Evolutionary conservation across 176 grass and related monocot genomes (phyloP), one percentile per base, ranked within the genome.

Genomic region (Thinopyrum elongatum): DNA sequence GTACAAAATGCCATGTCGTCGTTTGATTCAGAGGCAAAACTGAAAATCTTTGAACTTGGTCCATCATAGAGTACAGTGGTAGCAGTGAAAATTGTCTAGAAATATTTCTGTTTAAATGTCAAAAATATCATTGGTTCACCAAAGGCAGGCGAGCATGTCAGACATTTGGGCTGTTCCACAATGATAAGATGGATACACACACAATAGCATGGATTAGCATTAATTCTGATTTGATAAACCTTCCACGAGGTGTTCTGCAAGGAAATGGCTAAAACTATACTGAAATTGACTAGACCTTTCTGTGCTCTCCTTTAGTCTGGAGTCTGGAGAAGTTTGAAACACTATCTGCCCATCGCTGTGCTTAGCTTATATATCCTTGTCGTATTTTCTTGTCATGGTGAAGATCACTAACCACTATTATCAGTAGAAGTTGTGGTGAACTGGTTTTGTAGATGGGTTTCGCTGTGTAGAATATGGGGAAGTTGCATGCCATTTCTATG

Each of bases 1-100:
- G 27, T 29, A 10, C 61, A 58, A 41, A 60, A 65, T 72, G 8
- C 8, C 42, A 76, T 26, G 29, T 53, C 8, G 10, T 11, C 6
- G 1, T 29, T 41, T 79, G 49, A 42, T 84, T 81, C 29, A 34
- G n/a, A 91, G 53, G 53, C 6, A 61, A n/a, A 63, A 42, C 38
- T 15, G 8, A 17, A 69, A 49, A 61, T 16, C 16, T 36, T 29
- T 47, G 8, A 10, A 13, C 11, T 69, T 33, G 7, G 8, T 51
- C 44, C 1, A 5, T 55, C 2, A 0, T 62, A 55, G 25, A 76
- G 22, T 35, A 34, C 1, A 16, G 31, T 34, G 19, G 17, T 62
- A 51, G 28, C 62, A 53, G 12, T 67, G 59, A 19, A 63, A 65
- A 36, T 55, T 81, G 2, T 31, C 23, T 63, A 75, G 49, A 70